Base-by-base conservation (phyloP, 1,284 basidiomycete species). In the Phylloporus sp. region DNA sequence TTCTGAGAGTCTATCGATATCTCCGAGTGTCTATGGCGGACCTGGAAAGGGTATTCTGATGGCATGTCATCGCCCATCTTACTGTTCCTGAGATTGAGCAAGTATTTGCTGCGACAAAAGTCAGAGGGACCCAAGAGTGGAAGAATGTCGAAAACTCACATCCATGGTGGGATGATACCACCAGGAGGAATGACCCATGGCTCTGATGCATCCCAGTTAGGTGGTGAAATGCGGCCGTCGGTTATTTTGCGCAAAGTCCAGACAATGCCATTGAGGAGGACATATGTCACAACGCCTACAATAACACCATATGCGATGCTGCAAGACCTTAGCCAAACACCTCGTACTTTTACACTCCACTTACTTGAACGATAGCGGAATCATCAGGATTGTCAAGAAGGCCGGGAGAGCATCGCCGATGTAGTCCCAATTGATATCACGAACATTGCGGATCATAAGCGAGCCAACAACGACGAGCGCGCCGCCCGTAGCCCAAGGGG, bases 281-380 rank as follows among this genome's bases (percentile, higher is more conserved):
- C 76, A 80, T 94, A 95, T 27, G 89, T 87, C 62, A 85, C 66
- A 69, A 96, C 85, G 62, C 94, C 94, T 0, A 91, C 91, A 70
- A 96, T 95, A 75, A 96, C 90, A 73, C 94, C 95, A 78, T 96
- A 96, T 39, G 94, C 93, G 77, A 96, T 95, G 85, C 91, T 94
- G 76, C 19, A 64, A 41, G n/a, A 65, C 65, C 20, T 79, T 60
- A 80, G 74, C 68, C 39, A n/a, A 29, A 32, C 23, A 27, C 49
- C 53, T 39, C 49, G 45, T 25, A 64, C 56, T 49, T 23, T 37
- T 10, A 5, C 25, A 3, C 19, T 29, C 27, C 23, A 81, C 86
- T 67, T 66, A 92, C 91, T 93, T 92, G 86, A 90, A 94, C 14
- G 92, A 89, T 65, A 94, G 80, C 68, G 88, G 94, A 73, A 95